A percentile compares a stretch with the other conserved stretches of the same genome.
These are phyloP conservation scores for Candida arabinofermentans DNA, from an alignment of 805 yeast species.

Conservation along the genomic window DNA sequence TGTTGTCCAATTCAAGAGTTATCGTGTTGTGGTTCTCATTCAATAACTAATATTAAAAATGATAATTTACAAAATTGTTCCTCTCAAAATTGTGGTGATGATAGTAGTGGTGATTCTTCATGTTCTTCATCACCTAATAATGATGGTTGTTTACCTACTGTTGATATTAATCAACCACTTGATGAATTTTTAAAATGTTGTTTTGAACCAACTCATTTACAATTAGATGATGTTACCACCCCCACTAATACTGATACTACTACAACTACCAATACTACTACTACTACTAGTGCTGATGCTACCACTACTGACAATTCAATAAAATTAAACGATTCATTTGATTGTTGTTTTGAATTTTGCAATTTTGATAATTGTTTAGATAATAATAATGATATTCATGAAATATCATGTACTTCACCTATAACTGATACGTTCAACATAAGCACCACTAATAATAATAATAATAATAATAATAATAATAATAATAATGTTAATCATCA, in stretches of 20 bases:
- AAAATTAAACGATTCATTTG: too few relatives aligned
- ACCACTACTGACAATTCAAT: too few relatives aligned
- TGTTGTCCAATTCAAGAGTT: background rate
- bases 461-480: too few relatives aligned
- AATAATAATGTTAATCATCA: too few relatives aligned
- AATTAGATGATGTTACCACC: too few relatives aligned
- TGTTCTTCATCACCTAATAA: background rate
- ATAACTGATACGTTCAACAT: too few relatives aligned
- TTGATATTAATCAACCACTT: constrained; percentile 6
- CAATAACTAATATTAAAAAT: background rate
- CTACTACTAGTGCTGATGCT: background rate
- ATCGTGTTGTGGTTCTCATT: constrained; percentile 1
- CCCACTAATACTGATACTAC: background rate
- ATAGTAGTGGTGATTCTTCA: too few relatives aligned
- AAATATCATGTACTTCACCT: too few relatives aligned
- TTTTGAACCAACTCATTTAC: constrained; percentile 22
- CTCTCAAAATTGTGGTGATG: too few relatives aligned
- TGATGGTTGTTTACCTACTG: background rate
- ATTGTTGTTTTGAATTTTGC: too few relatives aligned
- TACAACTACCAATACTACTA: background rate
- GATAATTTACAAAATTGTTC: background rate
- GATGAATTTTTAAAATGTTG: constrained; percentile 22
- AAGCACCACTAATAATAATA: too few relatives aligned
- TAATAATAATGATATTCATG: too few relatives aligned
- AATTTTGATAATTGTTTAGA: background rate